Base-by-base conservation (phyloP, 1,284 basidiomycete species). In the Ceratobasidium sp. region DNA sequence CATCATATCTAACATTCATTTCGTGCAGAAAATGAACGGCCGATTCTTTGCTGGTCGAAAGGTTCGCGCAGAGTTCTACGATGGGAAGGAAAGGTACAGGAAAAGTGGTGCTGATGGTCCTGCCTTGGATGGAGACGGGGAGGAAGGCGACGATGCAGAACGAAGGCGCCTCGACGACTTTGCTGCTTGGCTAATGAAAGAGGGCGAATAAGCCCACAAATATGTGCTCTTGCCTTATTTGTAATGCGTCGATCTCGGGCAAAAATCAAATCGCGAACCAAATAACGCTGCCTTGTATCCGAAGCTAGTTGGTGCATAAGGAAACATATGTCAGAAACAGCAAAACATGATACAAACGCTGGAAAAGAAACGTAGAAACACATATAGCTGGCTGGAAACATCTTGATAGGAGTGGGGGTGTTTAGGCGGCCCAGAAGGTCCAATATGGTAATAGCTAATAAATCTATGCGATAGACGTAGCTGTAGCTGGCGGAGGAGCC, bases 21-120 rank as follows among this genome's bases (percentile, higher is more conserved):
- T 15, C 18, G 66, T 28, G 20, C 83, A 97, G 92, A 98, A 95
- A 92, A 99, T 99, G 97, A 91, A 98, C 82, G 95, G 95, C 1
- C 90, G 98, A 28, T 99, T 92, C 86, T 99, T 99, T 84, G 94
- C 92, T 28, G 95, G 95, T 2, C 90, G 95, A 72, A 88, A 91
- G 79, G 89, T 99, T 66, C 91, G 94, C 82, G 97, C 97, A 0
- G 90, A 90, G 5, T 86, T 97, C 3, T 96, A 92, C 84, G 88
- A 89, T 39, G 96, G 95, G 55, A 93, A 92, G 84, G 93, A 97
- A 81, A 88, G 92, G 68, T 99, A 95, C 88, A 90, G 88, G 81
- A 93, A 93, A 78, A 93, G 91, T 78, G 94, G 92, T 10, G 86
- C 86, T 20, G 81, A 79, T n/a, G 81, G 60, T 51, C 88, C 87